Evolutionary conservation across 768 basidiomycete genomes (phyloP).

Genomic region (Boletellus ananas): DNA sequence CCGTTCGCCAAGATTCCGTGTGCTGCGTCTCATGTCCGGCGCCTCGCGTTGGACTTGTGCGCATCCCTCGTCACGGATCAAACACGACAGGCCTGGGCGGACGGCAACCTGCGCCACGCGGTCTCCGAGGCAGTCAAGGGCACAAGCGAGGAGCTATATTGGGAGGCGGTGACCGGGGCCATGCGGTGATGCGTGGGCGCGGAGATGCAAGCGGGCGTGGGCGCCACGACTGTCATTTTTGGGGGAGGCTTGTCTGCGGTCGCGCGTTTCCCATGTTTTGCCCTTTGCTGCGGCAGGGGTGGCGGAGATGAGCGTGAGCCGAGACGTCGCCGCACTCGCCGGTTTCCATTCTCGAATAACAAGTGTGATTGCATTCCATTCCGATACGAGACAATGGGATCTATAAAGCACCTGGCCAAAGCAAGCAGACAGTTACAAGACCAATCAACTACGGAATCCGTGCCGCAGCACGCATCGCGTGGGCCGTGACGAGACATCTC

Average conservation of each 20-base stretch:
- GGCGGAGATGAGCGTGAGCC: conserved; percentile 12
- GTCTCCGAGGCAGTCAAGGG: conserved; percentile 26
- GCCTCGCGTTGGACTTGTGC: conserved; percentile 64
- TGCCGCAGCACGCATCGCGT: conserved; percentile 21
- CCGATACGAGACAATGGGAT: conserved; percentile 8
- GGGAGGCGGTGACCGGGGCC: conserved; percentile 31
- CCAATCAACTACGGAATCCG: conserved; percentile 31
- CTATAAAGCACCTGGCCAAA: conserved; percentile 33
- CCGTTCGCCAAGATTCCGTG: conserved; percentile 71
- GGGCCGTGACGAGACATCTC: conserved; percentile 14
- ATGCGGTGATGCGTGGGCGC: conserved; percentile 7
- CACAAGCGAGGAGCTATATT: conserved; percentile 28
- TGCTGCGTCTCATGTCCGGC: conserved; percentile 38
- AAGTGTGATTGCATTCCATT: conserved; percentile 5
- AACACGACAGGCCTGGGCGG: conserved; percentile 5
- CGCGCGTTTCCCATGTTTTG: conserved; percentile 2
- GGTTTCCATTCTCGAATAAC: neutral
- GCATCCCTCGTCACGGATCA: conserved; percentile 28
- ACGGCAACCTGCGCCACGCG: conserved; percentile 20
- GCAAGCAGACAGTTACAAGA: conserved; percentile 25
- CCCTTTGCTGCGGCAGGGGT: conserved; percentile 12
- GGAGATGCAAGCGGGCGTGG: neutral
- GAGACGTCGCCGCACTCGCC: conserved; percentile 4
- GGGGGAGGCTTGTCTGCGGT: neutral
- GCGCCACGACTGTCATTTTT: neutral